These are phyloP conservation scores for Pythium sukuiense DNA, from an alignment of 352 stramenopile genomes.

Conservation along the genomic window DNA sequence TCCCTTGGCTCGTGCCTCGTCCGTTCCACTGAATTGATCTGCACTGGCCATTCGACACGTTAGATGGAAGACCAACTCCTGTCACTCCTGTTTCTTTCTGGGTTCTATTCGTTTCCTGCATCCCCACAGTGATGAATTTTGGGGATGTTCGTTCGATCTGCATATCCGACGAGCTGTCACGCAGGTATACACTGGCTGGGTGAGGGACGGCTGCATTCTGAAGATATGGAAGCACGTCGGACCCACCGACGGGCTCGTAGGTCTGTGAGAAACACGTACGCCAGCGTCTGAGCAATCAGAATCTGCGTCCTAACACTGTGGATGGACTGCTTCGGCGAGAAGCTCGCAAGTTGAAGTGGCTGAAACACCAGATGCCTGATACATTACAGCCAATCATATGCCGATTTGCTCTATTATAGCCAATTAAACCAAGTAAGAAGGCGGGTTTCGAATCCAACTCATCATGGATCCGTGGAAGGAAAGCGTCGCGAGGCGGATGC, in stretches of 20 bases:
- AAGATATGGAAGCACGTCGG: constrained; percentile 1
- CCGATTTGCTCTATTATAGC: not conserved
- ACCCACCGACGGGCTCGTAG: not conserved
- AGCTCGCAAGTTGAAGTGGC: not conserved
- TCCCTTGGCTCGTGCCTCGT: not conserved
- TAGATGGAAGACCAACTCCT: not conserved
- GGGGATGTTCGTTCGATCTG: not conserved
- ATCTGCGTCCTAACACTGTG: not conserved
- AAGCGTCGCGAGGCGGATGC: not conserved
- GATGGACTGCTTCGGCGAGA: not conserved
- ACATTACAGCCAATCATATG: not conserved
- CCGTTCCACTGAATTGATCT: not conserved
- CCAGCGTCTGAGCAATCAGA: not conserved
- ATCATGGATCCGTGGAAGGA: not conserved
- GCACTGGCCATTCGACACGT: not conserved
- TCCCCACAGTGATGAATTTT: not conserved
- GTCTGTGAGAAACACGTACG: not conserved
- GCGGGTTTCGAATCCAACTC: not conserved
- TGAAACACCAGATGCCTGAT: not conserved
- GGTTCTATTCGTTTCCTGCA: not conserved
- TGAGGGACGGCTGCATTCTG: not conserved
- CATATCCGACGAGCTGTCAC: not conserved
- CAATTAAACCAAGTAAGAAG: not conserved
- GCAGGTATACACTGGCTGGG: not conserved
- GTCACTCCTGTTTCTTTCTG: not conserved